Percentiles rank a stretch among this genome's conserved stretches.
Conservation (phyloP, 2,329 filamentous ascomycete genomes). For the Venturiaceae sp. region DNA sequence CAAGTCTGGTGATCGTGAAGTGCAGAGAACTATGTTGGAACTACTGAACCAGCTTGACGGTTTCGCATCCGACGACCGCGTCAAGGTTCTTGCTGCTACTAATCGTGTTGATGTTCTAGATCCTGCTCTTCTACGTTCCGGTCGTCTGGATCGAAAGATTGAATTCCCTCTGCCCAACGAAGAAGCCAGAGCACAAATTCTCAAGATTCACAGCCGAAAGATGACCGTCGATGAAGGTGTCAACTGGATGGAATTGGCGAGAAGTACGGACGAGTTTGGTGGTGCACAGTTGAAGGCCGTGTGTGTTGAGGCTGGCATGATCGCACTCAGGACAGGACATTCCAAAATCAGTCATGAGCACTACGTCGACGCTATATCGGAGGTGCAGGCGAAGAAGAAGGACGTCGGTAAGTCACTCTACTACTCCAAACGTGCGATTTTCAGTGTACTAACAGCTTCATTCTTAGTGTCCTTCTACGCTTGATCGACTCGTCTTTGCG, state of each 20-base stretch:
- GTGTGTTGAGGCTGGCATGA: slow-evolving; percentile 98
- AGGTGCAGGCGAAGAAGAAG: slow-evolving; percentile 95
- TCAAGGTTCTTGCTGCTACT: slow-evolving; percentile 91
- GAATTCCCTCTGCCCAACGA: slow-evolving; percentile 98
- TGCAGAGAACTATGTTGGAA: slow-evolving; percentile 98
- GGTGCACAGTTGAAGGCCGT: slow-evolving; percentile 97
- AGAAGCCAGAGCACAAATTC: slow-evolving; percentile 90
- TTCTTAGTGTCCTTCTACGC: not conserved
- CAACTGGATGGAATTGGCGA: slow-evolving; percentile 92
- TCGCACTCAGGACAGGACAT: slow-evolving; percentile 86
- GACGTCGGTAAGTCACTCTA: not conserved
- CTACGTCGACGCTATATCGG: slow-evolving; percentile 95
- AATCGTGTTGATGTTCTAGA: slow-evolving; percentile 93
- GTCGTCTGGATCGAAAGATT: slow-evolving; percentile 91
- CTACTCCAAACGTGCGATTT: too few relatives aligned
- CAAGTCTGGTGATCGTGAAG: slow-evolving; percentile 94
- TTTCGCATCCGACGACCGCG: slow-evolving; percentile 91
- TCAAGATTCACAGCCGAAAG: slow-evolving; percentile 95
- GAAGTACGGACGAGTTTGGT: slow-evolving; percentile 97
- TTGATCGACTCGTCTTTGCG: not conserved
- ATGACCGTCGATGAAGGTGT: slow-evolving; percentile 91
- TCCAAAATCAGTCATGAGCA: slow-evolving; percentile 97
- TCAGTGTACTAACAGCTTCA: not conserved
- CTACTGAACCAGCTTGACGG: slow-evolving; percentile 97
- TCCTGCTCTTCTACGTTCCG: slow-evolving; percentile 81